Evolutionary conservation across 495 filamentous ascomycete species (phyloP), one percentile per base, ranked within the genome.

Genomic region (Parmelia sp.): DNA sequence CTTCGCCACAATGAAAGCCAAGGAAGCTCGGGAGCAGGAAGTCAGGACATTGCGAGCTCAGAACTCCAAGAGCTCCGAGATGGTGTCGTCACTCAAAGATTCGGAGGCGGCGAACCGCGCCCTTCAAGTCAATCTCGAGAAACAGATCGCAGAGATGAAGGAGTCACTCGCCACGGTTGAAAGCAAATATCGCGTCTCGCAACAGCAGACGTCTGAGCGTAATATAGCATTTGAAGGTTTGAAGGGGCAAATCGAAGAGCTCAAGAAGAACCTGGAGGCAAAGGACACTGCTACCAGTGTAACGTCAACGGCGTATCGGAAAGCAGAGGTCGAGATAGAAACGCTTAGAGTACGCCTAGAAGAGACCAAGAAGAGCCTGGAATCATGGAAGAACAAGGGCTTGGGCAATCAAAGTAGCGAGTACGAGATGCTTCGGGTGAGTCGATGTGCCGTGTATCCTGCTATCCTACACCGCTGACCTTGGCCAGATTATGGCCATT

Each of bases 1-100:
- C 72, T 97, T 97, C 71, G 87, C 87, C 7, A 90, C 91, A 19
- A 92, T 96, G 80, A 97, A 96, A 72, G 86, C 89, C 67, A 96
- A 91, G 72, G 94, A 97, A 69, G 84, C 87, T 25, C 81, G 90
- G 60, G 86, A 88, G 23, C 77, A 81, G 45, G 92, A 96, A 74
- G 86, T 92, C 55, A 83, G 90, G 63, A 82, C 86, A 6, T 77
- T 97, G 51, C 82, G 89, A 57, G 78, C 83, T 63, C 92, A 97
- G 74, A 96, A 92, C 72, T 80, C 82, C 7, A 94, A 94, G 77
- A 93, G 89, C 56, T 92, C 90, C 1, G 95, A 97, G 71, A 94
- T 97, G 66, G 91, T 98, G 39, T 82, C 90, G 1, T 88, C 94
- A 64, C 80, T 97, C 60, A 97, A 97, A 80, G 92, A 97, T 47